Evolutionary conservation across 495 filamentous ascomycete genomes (phyloP).

Genomic region (Penicillium canescens): DNA sequence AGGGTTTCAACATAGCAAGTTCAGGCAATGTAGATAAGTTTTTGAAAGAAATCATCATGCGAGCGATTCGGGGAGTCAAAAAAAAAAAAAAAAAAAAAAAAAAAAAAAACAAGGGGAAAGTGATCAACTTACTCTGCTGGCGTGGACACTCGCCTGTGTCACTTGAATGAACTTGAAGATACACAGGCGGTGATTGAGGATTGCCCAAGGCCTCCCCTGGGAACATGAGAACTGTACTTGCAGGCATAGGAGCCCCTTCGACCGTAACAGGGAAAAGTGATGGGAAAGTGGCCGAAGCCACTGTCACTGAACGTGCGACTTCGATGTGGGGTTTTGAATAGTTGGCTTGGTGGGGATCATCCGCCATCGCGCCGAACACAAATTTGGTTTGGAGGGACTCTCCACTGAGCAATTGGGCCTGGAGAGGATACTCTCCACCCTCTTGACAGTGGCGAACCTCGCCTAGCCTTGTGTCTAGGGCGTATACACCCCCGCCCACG

Average conservation of each 20-base stretch:
- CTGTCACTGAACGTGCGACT: conserved; percentile 51
- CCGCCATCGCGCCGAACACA: conserved; percentile 52
- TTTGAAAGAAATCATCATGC: conserved; percentile 72
- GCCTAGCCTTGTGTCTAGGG: conserved; percentile 69
- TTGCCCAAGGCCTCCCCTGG: conserved; percentile 52
- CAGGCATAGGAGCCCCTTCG: conserved; percentile 74
- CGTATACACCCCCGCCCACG: conserved; percentile 89
- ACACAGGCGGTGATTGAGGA: conserved; percentile 55
- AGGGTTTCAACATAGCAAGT: conserved; percentile 72
- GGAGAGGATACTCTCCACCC: conserved; percentile 25
- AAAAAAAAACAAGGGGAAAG: conserved; percentile 9
- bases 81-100: conserved; percentile 8
- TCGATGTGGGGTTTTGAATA: conserved; percentile 18
- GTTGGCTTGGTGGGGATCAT: conserved; percentile 30
- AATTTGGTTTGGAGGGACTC: conserved; percentile 57
- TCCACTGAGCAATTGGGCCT: conserved; percentile 59
- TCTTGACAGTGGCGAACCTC: conserved; percentile 10
- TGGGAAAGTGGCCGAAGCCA: conserved; percentile 68
- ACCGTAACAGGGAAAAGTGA: conserved; percentile 67
- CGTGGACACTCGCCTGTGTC: conserved; percentile 86
- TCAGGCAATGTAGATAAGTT: conserved; percentile 99
- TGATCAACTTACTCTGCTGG: conserved; percentile 76
- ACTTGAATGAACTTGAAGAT: conserved; percentile 76
- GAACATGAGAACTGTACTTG: conserved; percentile 73
- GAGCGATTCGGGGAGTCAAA: conserved; percentile 30